Percentiles rank a stretch among this genome's conserved stretches.
These are phyloP conservation scores for Xerocomellus dryophilus DNA, from an alignment of 768 basidiomycete species.

Conservation along the genomic window DNA sequence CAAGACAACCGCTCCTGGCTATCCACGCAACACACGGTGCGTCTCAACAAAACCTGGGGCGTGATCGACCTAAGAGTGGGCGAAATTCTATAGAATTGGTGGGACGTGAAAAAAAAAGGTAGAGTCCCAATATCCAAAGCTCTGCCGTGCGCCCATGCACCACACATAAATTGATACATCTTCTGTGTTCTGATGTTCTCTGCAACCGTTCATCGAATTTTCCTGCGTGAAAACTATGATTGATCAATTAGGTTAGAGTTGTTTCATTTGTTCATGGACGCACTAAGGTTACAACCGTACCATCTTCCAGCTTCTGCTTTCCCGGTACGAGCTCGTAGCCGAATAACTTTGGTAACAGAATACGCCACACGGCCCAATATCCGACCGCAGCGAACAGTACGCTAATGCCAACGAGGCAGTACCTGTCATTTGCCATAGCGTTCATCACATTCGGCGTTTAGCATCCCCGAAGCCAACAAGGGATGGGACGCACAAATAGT, in stretches of 20 bases:
- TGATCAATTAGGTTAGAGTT: neutral
- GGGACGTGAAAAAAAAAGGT: too few species aligned
- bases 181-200: too few species aligned
- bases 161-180: too few species aligned
- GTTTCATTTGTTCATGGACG: conserved; percentile 1
- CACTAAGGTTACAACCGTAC: conserved; percentile 53
- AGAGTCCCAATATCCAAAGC: too few species aligned
- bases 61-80: too few species aligned
- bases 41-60: too few species aligned
- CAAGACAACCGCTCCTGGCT: too few species aligned
- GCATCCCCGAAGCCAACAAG: conserved; percentile 27
- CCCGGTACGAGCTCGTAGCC: conserved; percentile 45
- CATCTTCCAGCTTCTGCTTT: conserved; percentile 48
- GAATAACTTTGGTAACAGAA: conserved; percentile 48
- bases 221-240: conserved; percentile 3
- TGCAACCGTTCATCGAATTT: neutral
- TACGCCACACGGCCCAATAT: conserved; percentile 55
- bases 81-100: too few species aligned
- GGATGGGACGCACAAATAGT: conserved; percentile 42
- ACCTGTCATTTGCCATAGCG: conserved; percentile 28
- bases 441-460: too few species aligned
- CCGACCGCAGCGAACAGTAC: conserved; percentile 43
- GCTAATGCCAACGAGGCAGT: conserved; percentile 51
- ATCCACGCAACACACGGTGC: too few species aligned
- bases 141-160: too few species aligned